Conservation (phyloP, 495 filamentous ascomycete genomes). For the Xylaria longipes region DNA sequence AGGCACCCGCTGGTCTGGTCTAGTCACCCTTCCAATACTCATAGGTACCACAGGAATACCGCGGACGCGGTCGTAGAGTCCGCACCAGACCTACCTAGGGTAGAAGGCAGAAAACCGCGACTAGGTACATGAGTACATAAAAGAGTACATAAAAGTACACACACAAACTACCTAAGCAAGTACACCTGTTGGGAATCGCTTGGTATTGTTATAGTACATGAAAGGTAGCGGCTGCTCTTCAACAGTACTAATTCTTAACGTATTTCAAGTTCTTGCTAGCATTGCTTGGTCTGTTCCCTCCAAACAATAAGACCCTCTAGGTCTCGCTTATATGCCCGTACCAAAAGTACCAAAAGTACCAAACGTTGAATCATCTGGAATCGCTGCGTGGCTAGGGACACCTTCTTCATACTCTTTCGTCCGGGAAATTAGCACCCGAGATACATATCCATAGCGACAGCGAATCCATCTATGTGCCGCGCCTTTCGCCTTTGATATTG, state of each 20-base stretch:
- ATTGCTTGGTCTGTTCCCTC: not conserved
- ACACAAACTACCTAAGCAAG: not conserved
- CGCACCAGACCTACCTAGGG: not conserved
- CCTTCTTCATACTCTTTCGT: not conserved
- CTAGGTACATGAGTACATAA: not conserved
- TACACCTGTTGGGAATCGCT: not conserved
- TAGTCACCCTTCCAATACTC: not conserved
- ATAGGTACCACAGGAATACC: not conserved
- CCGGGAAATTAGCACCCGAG: not conserved
- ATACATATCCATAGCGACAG: not conserved
- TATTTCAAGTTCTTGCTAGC: not conserved
- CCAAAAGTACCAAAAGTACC: not conserved
- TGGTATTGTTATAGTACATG: conserved; percentile 9
- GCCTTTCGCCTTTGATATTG: not conserved
- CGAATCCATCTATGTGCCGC: not conserved
- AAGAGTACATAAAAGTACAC: not conserved
- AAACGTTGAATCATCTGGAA: not conserved
- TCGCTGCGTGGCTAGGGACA: not conserved
- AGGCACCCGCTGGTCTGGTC: not conserved
- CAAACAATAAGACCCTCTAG: not conserved
- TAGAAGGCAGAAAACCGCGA: not conserved
- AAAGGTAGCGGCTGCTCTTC: not conserved
- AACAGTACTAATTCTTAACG: not conserved
- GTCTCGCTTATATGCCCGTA: conserved; percentile 1
- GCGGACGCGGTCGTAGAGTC: not conserved